phyloP scores from a whole-genome alignment of 768 basidiomycete species.

The Mycena galericulata region DNA sequence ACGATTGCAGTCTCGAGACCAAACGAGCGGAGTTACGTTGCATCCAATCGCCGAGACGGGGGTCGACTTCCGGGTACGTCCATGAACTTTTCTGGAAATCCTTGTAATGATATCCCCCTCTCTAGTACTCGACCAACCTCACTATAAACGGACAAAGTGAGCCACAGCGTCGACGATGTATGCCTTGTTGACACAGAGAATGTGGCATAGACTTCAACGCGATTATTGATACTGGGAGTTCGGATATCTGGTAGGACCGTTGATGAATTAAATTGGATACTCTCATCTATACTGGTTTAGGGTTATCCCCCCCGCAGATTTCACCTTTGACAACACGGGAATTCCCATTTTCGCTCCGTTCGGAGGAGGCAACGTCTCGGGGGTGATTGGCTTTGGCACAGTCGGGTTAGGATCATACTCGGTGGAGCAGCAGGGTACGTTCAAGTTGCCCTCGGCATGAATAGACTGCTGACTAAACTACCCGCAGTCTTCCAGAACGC shows the following conservation, averaged over 20 bases:
- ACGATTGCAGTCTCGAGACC: background rate
- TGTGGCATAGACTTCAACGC: background rate
- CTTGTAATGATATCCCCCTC: background rate
- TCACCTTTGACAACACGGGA: no score
- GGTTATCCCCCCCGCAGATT: no score
- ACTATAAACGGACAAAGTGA: background rate
- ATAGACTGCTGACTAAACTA: no score
- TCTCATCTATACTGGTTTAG: background rate
- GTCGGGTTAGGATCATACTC: no score
- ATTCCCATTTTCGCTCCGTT: no score
- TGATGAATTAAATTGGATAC: background rate
- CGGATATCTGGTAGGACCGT: background rate
- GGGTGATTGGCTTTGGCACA: no score
- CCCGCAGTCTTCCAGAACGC: no score
- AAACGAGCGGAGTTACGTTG: background rate
- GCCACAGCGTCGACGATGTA: background rate
- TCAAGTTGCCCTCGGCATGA: no score
- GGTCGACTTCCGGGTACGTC: background rate
- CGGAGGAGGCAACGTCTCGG: no score
- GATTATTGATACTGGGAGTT: slow-evolving; percentile 10
- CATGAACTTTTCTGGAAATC: background rate
- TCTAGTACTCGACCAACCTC: background rate
- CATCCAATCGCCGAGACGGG: background rate
- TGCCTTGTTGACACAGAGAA: background rate
- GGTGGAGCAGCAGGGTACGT: no score